A percentile compares a stretch with the other conserved stretches of the same genome.
phyloP scores from a whole-genome alignment of 345 rosid species.

The Pistacia atlantica region DNA sequence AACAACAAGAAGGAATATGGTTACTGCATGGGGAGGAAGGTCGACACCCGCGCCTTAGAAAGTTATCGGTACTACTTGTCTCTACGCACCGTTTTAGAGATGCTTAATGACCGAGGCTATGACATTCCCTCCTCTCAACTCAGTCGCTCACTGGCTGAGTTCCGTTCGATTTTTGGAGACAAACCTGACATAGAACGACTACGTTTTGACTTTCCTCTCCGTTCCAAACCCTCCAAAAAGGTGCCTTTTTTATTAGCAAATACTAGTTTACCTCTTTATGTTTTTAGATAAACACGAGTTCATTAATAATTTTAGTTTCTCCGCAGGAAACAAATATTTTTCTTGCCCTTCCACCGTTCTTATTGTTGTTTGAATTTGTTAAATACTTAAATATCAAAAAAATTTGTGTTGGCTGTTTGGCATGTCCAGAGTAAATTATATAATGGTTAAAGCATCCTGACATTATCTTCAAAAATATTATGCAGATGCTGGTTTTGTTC shows the following conservation, averaged over 20 bases:
- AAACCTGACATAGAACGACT: constrained; percentile 28
- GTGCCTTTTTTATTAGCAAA: background rate
- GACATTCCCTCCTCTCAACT: constrained; percentile 29
- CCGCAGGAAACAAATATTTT: too few relatives aligned
- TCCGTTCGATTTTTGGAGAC: constrained; percentile 28
- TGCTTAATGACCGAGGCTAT: constrained; percentile 44
- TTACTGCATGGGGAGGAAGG: constrained; percentile 13
- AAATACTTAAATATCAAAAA: too few relatives aligned
- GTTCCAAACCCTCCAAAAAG: constrained; percentile 31
- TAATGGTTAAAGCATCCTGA: background rate
- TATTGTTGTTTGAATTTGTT: too few relatives aligned
- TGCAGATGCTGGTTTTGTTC: constrained; percentile 37
- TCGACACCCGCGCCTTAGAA: constrained; percentile 19
- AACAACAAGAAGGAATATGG: background rate
- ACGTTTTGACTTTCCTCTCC: constrained; percentile 28
- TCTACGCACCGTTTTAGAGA: constrained; percentile 38
- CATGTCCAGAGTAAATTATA: too few relatives aligned
- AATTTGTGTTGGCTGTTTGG: too few relatives aligned
- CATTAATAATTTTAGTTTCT: background rate
- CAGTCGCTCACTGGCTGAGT: constrained; percentile 31
- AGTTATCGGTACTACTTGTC: constrained; percentile 34
- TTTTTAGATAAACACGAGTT: background rate
- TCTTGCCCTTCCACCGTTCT: too few relatives aligned
- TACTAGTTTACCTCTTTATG: background rate
- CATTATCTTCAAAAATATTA: background rate